These are phyloP conservation scores for Serendipita vermifera DNA, from an alignment of 768 basidiomycete genomes.

Conservation along the genomic window DNA sequence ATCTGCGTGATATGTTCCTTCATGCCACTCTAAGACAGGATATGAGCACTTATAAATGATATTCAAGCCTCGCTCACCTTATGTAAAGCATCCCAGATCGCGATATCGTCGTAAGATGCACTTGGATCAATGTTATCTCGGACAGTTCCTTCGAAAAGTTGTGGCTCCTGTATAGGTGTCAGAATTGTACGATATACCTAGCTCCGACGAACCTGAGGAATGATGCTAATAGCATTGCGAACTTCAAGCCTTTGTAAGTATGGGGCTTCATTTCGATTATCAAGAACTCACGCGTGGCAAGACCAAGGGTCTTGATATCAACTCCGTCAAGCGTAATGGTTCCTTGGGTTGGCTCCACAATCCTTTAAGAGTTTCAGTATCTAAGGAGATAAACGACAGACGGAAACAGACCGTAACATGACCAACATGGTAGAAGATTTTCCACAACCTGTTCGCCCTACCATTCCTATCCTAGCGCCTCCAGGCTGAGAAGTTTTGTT, in stretches of 20 bases:
- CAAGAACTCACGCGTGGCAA: slow-evolving; percentile 46
- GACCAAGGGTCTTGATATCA: slow-evolving; percentile 62
- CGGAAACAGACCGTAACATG: slow-evolving; percentile 36
- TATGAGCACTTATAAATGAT: slow-evolving; percentile 4
- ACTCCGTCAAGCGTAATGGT: slow-evolving; percentile 60
- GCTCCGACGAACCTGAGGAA: slow-evolving; percentile 44
- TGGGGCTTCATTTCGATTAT: neutral
- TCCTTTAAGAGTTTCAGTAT: slow-evolving; percentile 44
- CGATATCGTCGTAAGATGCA: slow-evolving; percentile 54
- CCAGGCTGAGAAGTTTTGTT: slow-evolving; percentile 27
- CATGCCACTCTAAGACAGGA: slow-evolving; percentile 39
- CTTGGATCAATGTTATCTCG: slow-evolving; percentile 86
- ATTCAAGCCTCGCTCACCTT: slow-evolving; percentile 31
- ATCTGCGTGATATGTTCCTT: slow-evolving; percentile 58
- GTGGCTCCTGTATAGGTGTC: slow-evolving; percentile 16
- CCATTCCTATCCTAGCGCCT: slow-evolving; percentile 82
- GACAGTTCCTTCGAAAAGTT: slow-evolving; percentile 54
- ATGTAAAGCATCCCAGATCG: slow-evolving; percentile 78
- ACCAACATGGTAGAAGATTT: slow-evolving; percentile 22
- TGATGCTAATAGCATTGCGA: slow-evolving; percentile 69
- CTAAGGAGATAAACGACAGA: neutral
- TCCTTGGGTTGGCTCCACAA: slow-evolving; percentile 57
- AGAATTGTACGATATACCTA: slow-evolving; percentile 34
- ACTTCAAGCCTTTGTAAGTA: slow-evolving; percentile 29
- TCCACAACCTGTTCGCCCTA: slow-evolving; percentile 56